Base-by-base conservation (phyloP, 2,329 filamentous ascomycete species). In the Seiridium unicorne region DNA sequence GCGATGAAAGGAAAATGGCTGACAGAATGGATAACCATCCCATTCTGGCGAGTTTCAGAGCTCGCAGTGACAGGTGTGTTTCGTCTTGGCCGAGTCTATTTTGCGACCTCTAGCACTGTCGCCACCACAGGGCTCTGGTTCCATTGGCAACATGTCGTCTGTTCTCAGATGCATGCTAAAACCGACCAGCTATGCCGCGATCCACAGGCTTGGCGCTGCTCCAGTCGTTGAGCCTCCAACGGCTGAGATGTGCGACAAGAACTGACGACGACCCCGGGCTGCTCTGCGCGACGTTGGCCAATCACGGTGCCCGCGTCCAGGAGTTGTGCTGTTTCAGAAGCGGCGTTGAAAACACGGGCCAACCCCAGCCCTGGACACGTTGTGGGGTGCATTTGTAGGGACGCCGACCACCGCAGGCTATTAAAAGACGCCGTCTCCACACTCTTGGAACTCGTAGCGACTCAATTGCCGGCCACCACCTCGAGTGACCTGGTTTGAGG, bases 21-120 rank as follows among this genome's bases (percentile, higher is more conserved):
- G 46, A 31, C 34, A 38, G 35, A 36, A 31, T 44, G 46, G 36
- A 18, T 34, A 57, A 18, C 40, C 55, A 42, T 26, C 13, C 32
- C 55, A 44, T 26, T 51, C 47, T 58, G 46, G 51, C 55, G 42
- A 36, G 55, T 58, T 58, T 51, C 44, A 58, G 55, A 34, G 13
- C n/a, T 31, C 34, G 32, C 31, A 35, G 44, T 35, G 46, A 38
- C 47, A 51, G 40, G 47, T 26, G 55, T 44, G 55, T 58, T 58
- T 58, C 55, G 55, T 42, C 55, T 51, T 51, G 55, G 44, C 10
- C n/a, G 46, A 38, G 32, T 58, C 55, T 58, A 51, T 58, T 58
- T 40, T 58, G 18, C 31, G 42, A 18, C 42, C 31, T 35, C 44
- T 26, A 10, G 44, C 40, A 42, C 18, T 26, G 18, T 26, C 18